These are phyloP conservation scores for Haplosporangium sp. DNA, from an alignment of 371 early-diverging fungal genomes.

Conservation along the genomic window DNA sequence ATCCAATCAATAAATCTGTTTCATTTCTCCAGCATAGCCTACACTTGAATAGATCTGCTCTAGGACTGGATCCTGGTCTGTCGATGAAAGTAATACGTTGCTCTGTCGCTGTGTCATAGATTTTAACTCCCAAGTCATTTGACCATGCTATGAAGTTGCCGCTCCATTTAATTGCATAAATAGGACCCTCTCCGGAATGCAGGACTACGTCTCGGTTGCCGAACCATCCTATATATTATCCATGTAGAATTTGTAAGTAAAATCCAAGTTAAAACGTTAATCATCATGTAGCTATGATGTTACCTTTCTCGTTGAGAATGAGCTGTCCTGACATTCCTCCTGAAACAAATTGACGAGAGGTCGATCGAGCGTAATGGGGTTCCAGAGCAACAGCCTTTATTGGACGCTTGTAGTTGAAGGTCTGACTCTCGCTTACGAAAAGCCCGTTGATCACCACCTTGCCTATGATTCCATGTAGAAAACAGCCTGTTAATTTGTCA, in stretches of 20 bases:
- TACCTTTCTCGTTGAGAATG: constrained; percentile 81
- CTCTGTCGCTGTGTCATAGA: constrained; percentile 80
- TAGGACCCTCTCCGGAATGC: constrained; percentile 89
- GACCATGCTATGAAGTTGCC: constrained; percentile 92
- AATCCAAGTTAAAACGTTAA: no score
- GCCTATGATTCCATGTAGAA: constrained; percentile 61
- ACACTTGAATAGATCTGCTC: constrained; percentile 90
- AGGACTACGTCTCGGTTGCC: constrained; percentile 81
- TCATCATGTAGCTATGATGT: background rate
- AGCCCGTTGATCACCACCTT: constrained; percentile 81
- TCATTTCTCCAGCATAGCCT: constrained; percentile 89
- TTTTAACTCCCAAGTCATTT: constrained; percentile 88
- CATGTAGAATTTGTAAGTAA: background rate
- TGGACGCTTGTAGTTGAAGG: constrained; percentile 86
- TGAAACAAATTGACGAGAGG: constrained; percentile 82
- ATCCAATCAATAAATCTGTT: constrained; percentile 84
- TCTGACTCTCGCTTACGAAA: constrained; percentile 69
- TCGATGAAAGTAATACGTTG: constrained; percentile 87
- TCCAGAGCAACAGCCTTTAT: constrained; percentile 91
- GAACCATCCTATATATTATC: constrained; percentile 57
- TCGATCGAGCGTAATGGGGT: constrained; percentile 81
- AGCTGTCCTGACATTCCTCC: constrained; percentile 94
- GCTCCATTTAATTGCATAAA: constrained; percentile 88
- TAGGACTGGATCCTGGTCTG: constrained; percentile 81
- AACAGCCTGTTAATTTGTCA: background rate